Evolutionary conservation across 2,329 filamentous ascomycete species (phyloP).

Genomic region (Macrophomina tecta): DNA sequence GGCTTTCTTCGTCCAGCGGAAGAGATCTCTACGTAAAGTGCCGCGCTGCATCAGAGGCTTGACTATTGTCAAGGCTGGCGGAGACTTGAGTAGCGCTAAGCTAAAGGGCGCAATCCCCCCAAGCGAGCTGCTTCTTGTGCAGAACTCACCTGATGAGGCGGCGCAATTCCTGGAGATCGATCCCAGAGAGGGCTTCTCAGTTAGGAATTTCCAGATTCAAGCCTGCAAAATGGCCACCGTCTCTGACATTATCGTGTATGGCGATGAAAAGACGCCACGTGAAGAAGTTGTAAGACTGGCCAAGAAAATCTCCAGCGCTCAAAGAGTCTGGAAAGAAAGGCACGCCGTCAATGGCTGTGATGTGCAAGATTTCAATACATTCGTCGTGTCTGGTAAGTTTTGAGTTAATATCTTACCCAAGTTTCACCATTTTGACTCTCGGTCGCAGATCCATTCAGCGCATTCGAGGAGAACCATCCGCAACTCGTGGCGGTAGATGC

Average conservation of each 20-base stretch:
- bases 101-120: conserved; percentile 87
- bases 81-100: conserved; percentile 73
- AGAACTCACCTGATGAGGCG: conserved; percentile 48
- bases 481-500: conserved; percentile 79
- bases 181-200: conserved; percentile 88
- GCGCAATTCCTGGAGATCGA: conserved; percentile 81
- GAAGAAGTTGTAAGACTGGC: conserved; percentile 70
- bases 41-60: conserved; percentile 81
- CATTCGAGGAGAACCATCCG: conserved; percentile 73
- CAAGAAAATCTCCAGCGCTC: conserved; percentile 72
- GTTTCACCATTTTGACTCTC: conserved; percentile 44
- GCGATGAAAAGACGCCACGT: conserved; percentile 68
- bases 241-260: conserved; percentile 93
- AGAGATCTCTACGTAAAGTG: conserved; percentile 71
- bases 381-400: conserved; percentile 67
- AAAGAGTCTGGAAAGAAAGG: conserved; percentile 74
- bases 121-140: conserved; percentile 73
- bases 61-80: conserved; percentile 87
- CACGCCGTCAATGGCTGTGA: conserved; percentile 61
- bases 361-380: conserved; percentile 80
- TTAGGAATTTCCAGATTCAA: conserved; percentile 97
- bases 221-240: conserved; percentile 83
- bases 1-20: conserved; percentile 83
- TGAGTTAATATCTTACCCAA: conserved; percentile 30
- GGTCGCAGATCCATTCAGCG: conserved; percentile 63